phyloP scores from a whole-genome alignment of 805 yeast species.

The Metschnikowia lachancei region DNA sequence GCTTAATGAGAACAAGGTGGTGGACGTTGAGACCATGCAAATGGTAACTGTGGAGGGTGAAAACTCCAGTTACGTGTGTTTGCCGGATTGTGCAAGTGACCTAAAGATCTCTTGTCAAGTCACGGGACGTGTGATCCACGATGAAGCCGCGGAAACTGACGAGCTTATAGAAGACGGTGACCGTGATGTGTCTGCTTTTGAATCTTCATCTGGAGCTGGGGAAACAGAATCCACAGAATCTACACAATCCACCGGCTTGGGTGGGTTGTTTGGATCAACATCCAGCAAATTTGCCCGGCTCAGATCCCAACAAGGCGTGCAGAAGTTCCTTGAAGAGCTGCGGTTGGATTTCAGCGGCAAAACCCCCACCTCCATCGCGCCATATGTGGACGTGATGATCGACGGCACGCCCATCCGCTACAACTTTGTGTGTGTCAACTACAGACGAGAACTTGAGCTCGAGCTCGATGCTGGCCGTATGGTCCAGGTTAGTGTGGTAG shows the following conservation, averaged over 20 bases:
- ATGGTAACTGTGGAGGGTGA: constrained; percentile 48
- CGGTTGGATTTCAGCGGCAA: constrained; percentile 42
- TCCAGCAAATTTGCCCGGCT: constrained; percentile 30
- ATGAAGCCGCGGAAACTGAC: constrained; percentile 4
- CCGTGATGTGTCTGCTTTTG: no score
- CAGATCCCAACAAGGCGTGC: constrained; percentile 42
- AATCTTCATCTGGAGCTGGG: no score
- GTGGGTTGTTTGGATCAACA: constrained; percentile 20
- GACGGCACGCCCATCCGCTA: constrained; percentile 42
- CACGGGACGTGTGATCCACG: constrained; percentile 32
- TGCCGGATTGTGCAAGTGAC: constrained; percentile 44
- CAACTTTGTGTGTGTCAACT: constrained; percentile 41
- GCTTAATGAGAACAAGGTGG: constrained; percentile 34
- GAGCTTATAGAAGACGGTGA: no score
- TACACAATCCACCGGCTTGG: constrained; percentile 6
- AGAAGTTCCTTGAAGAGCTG: constrained; percentile 37
- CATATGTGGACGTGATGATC: constrained; percentile 37
- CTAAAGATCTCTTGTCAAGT: constrained; percentile 42
- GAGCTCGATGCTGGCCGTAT: constrained; percentile 30
- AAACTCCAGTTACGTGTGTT: constrained; percentile 37
- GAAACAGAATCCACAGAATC: no score
- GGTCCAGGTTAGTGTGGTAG: constrained; percentile 46
- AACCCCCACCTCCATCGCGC: constrained; percentile 35
- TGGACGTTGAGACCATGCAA: constrained; percentile 39
- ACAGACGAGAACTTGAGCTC: constrained; percentile 46